A percentile compares a stretch with the other conserved stretches of the same genome.
Evolutionary conservation across 306 rosid species (phyloP).

Genomic region (Adenanthera pavonina): DNA sequence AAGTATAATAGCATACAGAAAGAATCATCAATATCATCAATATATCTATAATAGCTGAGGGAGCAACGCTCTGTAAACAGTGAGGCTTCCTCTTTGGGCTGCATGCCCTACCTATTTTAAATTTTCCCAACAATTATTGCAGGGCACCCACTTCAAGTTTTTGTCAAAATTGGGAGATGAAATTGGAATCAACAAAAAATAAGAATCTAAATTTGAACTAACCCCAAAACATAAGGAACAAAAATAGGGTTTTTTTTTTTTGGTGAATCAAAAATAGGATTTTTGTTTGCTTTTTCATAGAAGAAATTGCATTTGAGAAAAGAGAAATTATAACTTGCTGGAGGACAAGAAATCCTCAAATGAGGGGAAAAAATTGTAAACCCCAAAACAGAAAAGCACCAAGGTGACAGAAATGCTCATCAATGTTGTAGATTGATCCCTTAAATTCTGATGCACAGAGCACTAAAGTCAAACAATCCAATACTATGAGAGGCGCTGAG

Average conservation of each 20-base stretch:
- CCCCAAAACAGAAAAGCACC: not conserved
- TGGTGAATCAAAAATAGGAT: not conserved
- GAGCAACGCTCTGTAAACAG: no score
- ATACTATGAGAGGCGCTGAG: not conserved
- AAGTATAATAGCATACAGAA: not conserved
- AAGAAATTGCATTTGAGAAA: not conserved
- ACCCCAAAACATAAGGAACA: not conserved
- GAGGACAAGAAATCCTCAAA: slow-evolving; percentile 7
- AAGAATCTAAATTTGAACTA: not conserved
- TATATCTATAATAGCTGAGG: no score
- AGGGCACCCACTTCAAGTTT: no score
- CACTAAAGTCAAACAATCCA: no score
- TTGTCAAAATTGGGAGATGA: not conserved
- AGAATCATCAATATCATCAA: not conserved
- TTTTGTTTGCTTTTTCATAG: not conserved
- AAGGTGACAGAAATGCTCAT: not conserved
- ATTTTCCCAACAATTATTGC: no score
- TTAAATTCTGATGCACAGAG: not conserved
- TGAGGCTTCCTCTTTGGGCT: no score
- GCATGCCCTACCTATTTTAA: no score
- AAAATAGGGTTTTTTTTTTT: not conserved
- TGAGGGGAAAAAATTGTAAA: not conserved
- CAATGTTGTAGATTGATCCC: not conserved
- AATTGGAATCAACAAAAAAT: not conserved
- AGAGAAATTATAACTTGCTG: not conserved